Evolutionary conservation across 257 asterid genomes (phyloP).

Genomic region (Solanum etuberosum): DNA sequence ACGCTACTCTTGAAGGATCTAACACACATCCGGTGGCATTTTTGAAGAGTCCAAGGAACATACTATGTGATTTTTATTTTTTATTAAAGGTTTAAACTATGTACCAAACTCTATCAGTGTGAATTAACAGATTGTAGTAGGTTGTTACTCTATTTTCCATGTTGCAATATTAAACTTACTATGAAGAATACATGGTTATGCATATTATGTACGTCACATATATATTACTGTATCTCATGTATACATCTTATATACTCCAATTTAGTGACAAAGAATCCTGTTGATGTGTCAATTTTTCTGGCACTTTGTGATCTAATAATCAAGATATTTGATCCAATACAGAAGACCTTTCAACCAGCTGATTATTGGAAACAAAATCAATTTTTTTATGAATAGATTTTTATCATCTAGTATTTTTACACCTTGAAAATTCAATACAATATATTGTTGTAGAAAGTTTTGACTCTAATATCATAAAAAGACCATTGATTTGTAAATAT

Average conservation of each 20-base stretch:
- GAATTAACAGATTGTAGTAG: not conserved
- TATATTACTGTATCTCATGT: not conserved
- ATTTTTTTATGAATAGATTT: not conserved
- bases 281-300: not conserved
- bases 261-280: not conserved
- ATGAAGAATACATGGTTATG: not conserved
- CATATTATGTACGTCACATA: not conserved
- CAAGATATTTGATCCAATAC: not conserved
- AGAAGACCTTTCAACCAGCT: not conserved
- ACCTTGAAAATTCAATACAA: not conserved
- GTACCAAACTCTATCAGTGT: not conserved
- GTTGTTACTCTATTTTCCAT: not conserved
- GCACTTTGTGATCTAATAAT: not conserved
- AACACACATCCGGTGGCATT: not conserved
- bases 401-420: not conserved
- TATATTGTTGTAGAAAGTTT: not conserved
- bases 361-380: not conserved
- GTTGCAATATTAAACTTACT: not conserved
- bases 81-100: not conserved
- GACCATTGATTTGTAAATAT: not conserved
- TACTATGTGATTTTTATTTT: not conserved
- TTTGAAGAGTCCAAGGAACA: not conserved
- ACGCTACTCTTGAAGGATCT: not conserved
- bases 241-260: not conserved
- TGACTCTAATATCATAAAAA: too few species aligned